Evolutionary conservation across 2,329 filamentous ascomycete species (phyloP), one percentile per base, ranked within the genome.

Genomic region (Pseudocercospora crystallina): DNA sequence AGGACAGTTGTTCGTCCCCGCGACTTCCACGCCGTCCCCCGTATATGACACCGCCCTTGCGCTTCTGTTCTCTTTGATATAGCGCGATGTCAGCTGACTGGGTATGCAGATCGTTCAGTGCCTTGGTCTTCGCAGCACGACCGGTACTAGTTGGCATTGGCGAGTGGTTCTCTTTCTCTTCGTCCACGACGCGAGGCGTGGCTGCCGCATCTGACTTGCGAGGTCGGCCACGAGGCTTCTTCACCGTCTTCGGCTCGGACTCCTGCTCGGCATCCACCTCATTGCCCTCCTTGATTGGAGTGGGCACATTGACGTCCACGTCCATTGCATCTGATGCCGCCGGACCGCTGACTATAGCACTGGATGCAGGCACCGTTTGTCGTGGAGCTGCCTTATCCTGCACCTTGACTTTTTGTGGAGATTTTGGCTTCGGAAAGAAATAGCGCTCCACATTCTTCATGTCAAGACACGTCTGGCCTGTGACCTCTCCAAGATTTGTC

Each of bases 1-100:
- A 65, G 8, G 58, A 61, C 14, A 60, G 45, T 70, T 74, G 65
- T 73, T 79, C 60, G 71, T 73, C 69, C 71, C 73, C 14, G 62
- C 75, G 58, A 71, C 47, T 54, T 11, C 54, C 74, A 20, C 74
- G 71, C 59, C 77, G 68, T 11, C 80, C 78, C 26, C 82, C 82
- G 58, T 85, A 80, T 9, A 82, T 73, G 3, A 86, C 80, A 35
- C 84, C 84, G 11, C 84, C 84, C 39, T 80, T 81, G 14, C 94
- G 84, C 73, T 95, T 96, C 75, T 82, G 90, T 72, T 99, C 94
- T 67, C 94, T 96, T 65, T 97, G 87, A 64, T 94, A 99, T 30
- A 95, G 75, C 2, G 86, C 86, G 64, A 97, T 90, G 65, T 99
- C 94, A 0, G 86, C 81, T 1, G 89, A 90, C 50, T 92, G 76